Evolutionary conservation across 2,329 filamentous ascomycete species (phyloP).

Genomic region (Calonectria pteridis): DNA sequence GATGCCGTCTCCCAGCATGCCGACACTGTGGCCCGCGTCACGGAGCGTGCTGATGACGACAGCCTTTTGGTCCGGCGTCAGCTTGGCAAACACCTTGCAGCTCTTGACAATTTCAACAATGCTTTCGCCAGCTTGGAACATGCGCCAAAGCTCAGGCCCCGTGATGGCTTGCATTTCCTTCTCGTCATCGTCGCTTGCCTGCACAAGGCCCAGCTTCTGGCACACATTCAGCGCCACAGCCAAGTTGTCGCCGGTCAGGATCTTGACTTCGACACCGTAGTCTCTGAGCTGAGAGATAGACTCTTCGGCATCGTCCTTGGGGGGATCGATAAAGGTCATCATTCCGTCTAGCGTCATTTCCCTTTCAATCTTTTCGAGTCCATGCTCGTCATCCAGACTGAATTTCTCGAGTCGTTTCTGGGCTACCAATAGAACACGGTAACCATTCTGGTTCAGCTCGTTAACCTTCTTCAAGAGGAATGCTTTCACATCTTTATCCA

Average conservation of each 20-base stretch:
- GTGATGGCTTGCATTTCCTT: conserved; percentile 6
- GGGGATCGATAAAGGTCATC: conserved; percentile 46
- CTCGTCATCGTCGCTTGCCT: conserved; percentile 22
- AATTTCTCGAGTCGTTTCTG: neutral
- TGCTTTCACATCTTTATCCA: neutral
- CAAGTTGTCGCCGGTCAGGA: conserved; percentile 45
- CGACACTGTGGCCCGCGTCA: conserved; percentile 42
- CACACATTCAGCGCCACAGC: conserved; percentile 47
- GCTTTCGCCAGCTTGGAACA: neutral
- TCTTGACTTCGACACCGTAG: conserved; percentile 45
- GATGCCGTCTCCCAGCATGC: conserved; percentile 48
- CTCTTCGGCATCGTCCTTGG: conserved; percentile 45
- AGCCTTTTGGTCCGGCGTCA: conserved; percentile 44
- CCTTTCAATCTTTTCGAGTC: conserved; percentile 38
- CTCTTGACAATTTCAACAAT: conserved; percentile 31
- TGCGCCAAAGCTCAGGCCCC: neutral
- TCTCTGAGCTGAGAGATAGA: conserved; percentile 39
- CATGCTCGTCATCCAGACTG: conserved; percentile 29
- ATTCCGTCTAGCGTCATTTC: conserved; percentile 44
- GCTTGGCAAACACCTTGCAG: conserved; percentile 47
- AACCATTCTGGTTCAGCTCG: neutral
- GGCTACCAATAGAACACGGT: neutral
- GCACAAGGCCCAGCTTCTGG: conserved; percentile 37
- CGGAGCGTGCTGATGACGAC: conserved; percentile 40
- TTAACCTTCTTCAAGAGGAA: neutral